Evolutionary conservation across 1,284 basidiomycete genomes (phyloP).

Genomic region (Apiotrichum montevideense): DNA sequence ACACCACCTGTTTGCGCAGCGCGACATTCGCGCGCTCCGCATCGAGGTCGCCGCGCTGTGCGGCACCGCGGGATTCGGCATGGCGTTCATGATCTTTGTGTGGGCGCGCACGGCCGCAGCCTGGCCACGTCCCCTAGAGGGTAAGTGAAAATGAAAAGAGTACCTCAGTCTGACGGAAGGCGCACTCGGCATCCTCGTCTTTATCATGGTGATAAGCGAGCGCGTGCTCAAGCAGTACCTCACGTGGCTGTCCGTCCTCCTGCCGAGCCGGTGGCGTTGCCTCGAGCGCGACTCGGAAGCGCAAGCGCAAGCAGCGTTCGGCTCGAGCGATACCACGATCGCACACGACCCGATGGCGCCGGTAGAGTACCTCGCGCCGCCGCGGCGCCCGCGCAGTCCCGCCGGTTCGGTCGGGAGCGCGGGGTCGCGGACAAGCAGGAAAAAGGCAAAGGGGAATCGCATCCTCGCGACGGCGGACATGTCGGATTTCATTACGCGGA

Average conservation of each 20-base stretch:
- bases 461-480: background rate
- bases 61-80: background rate
- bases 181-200: background rate
- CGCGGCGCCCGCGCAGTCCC: too few relatives aligned
- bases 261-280: too few relatives aligned
- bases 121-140: background rate
- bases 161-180: background rate
- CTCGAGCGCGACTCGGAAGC: too few relatives aligned
- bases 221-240: background rate
- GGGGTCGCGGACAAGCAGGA: too few relatives aligned
- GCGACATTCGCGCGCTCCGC: background rate
- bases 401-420: too few relatives aligned
- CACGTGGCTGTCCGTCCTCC: background rate
- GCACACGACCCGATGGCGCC: too few relatives aligned
- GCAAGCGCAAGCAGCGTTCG: too few relatives aligned
- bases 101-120: background rate
- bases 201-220: background rate
- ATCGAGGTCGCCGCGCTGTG: background rate
- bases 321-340: too few relatives aligned
- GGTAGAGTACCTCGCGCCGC: too few relatives aligned
- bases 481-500: background rate
- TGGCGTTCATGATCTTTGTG: background rate
- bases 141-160: background rate
- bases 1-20: background rate
- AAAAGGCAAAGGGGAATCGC: background rate